These are phyloP conservation scores for Suillus spraguei DNA, from an alignment of 768 basidiomycete species.

Conservation along the genomic window DNA sequence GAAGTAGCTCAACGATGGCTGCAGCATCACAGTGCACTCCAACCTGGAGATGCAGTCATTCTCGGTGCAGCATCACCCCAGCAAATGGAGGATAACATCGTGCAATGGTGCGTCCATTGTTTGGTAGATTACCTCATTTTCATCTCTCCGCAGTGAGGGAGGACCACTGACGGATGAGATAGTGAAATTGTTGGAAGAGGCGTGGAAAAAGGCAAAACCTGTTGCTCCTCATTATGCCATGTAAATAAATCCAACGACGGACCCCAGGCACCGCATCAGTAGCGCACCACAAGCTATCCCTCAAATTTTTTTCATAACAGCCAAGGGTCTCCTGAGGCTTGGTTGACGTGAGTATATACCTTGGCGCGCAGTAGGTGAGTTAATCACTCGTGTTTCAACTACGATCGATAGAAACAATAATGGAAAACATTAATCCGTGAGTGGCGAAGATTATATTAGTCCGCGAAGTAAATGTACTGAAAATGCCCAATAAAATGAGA, in stretches of 20 bases:
- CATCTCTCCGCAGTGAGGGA: conserved; percentile 16
- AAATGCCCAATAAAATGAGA: not conserved
- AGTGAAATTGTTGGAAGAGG: conserved; percentile 16
- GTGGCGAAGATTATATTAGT: not conserved
- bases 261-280: too few relatives aligned
- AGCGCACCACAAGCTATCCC: too few relatives aligned
- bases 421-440: not conserved
- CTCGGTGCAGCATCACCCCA: conserved; percentile 38
- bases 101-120: conserved; percentile 18
- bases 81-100: conserved; percentile 36
- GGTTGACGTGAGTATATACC: too few relatives aligned
- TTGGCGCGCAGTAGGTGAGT: too few relatives aligned
- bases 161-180: conserved; percentile 20
- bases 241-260: not conserved
- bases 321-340: too few relatives aligned
- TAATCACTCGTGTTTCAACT: not conserved
- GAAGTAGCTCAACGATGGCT: conserved; percentile 20
- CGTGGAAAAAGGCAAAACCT: conserved; percentile 14
- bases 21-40: conserved; percentile 22
- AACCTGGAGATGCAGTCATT: conserved; percentile 33
- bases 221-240: conserved; percentile 16
- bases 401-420: not conserved
- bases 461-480: conserved; percentile 2
- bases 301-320: too few relatives aligned
- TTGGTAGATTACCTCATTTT: not conserved